These are phyloP conservation scores for Baffinella frigidus DNA, from an alignment of 208 protist genomes.

Conservation along the genomic window DNA sequence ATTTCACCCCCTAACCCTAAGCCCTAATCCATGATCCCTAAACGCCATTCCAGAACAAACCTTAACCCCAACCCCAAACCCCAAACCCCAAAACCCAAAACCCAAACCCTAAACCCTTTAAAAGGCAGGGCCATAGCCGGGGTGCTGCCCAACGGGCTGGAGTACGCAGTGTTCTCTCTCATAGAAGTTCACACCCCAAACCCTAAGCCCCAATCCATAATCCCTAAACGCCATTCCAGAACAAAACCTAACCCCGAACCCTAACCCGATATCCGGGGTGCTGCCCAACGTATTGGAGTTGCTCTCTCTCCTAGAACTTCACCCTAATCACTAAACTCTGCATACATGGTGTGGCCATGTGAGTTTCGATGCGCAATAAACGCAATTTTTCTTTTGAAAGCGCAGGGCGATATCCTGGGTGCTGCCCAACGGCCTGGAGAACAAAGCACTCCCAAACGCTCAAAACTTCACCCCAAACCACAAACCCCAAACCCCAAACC, in stretches of 20 bases:
- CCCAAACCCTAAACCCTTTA: background rate
- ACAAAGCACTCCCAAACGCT: background rate
- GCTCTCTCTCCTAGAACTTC: no score
- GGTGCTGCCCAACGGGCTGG: background rate
- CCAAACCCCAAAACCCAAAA: background rate
- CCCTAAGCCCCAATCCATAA: no score
- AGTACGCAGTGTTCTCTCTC: background rate
- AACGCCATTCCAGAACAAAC: background rate
- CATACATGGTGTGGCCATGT: background rate
- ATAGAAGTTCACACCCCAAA: background rate
- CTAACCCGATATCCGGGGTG: no score
- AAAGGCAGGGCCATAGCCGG: background rate
- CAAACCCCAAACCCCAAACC: background rate
- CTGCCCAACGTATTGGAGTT: background rate
- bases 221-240: background rate
- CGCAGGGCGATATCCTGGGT: background rate
- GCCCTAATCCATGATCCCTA: background rate
- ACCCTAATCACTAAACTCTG: no score
- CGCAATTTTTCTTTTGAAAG: background rate
- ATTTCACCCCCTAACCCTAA: no score
- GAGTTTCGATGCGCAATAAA: background rate
- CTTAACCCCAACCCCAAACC: no score
- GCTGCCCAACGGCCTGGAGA: background rate
- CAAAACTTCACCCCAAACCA: no score
- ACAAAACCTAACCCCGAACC: no score